These are phyloP conservation scores for Calonectria pteridis DNA, from an alignment of 2,329 filamentous ascomycete species.

Conservation along the genomic window DNA sequence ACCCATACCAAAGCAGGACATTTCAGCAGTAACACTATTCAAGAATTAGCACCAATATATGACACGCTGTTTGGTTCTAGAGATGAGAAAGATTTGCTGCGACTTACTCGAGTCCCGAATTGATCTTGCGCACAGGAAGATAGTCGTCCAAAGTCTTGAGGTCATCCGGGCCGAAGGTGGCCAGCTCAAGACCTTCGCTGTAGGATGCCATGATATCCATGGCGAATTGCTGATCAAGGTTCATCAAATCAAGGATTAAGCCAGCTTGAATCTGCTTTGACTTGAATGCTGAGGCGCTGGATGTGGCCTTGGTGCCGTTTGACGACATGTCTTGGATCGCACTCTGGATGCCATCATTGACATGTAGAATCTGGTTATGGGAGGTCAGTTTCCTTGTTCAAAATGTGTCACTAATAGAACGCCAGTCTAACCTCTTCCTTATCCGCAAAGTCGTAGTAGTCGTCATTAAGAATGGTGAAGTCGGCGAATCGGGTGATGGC, in stretches of 20 bases:
- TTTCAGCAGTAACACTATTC: not conserved
- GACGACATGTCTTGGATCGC: not conserved
- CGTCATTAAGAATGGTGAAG: not conserved
- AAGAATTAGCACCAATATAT: not conserved
- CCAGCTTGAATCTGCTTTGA: conserved; percentile 1
- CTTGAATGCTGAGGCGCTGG: not conserved
- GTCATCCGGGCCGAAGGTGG: not conserved
- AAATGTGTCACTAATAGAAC: too few species aligned
- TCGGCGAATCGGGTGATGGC: not conserved
- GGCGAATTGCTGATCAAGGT: not conserved
- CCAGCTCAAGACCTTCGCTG: not conserved
- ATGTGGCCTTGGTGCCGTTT: not conserved
- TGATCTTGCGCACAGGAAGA: not conserved
- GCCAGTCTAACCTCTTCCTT: not conserved
- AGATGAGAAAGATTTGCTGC: too few species aligned
- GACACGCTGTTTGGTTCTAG: not conserved
- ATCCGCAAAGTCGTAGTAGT: not conserved
- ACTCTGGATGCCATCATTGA: conserved; percentile 1
- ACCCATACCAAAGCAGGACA: not conserved
- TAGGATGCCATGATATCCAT: conserved; percentile 6
- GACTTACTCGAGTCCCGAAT: not conserved
- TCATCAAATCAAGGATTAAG: not conserved
- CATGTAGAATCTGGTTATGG: not conserved
- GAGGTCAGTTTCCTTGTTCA: not conserved
- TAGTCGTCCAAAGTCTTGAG: not conserved